Percentiles rank a stretch among this genome's conserved stretches.
Conservation (phyloP, 2,329 filamentous ascomycete species). For the Aspergillaceae sp. region DNA sequence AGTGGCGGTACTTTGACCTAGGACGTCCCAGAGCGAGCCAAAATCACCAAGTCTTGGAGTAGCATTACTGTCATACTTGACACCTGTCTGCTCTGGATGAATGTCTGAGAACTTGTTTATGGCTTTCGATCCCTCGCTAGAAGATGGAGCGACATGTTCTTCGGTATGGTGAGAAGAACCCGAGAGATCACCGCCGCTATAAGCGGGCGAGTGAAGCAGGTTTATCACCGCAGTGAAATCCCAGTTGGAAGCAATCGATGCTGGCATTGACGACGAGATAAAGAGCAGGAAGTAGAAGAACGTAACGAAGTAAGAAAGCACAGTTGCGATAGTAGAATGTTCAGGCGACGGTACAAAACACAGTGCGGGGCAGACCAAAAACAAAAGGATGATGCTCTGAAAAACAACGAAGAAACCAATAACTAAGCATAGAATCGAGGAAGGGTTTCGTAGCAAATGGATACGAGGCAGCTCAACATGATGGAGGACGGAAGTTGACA, state of each 20-base stretch:
- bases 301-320: neutral
- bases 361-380: conserved; percentile 5
- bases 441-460: conserved; percentile 1
- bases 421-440: conserved; percentile 2
- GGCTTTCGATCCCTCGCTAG: conserved; percentile 4
- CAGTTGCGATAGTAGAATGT: neutral
- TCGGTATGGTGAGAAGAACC: conserved; percentile 7
- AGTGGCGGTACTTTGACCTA: conserved; percentile 18
- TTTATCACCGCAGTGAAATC: conserved; percentile 39
- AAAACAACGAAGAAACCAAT: neutral
- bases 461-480: conserved; percentile 13
- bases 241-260: conserved; percentile 27
- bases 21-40: conserved; percentile 32
- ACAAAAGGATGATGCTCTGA: neutral
- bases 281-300: neutral
- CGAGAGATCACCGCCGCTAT: conserved; percentile 7
- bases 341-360: neutral
- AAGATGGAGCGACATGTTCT: conserved; percentile 2
- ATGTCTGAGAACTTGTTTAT: neutral
- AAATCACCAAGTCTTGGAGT: conserved; percentile 36
- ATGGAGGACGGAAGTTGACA: conserved; percentile 9
- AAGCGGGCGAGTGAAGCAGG: conserved; percentile 31
- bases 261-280: conserved; percentile 21
- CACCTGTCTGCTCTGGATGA: too few species aligned
- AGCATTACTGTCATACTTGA: conserved; percentile 1